These are phyloP conservation scores for Microdochium trichocladiopsis DNA, from an alignment of 2,329 filamentous ascomycete species.

Conservation along the genomic window DNA sequence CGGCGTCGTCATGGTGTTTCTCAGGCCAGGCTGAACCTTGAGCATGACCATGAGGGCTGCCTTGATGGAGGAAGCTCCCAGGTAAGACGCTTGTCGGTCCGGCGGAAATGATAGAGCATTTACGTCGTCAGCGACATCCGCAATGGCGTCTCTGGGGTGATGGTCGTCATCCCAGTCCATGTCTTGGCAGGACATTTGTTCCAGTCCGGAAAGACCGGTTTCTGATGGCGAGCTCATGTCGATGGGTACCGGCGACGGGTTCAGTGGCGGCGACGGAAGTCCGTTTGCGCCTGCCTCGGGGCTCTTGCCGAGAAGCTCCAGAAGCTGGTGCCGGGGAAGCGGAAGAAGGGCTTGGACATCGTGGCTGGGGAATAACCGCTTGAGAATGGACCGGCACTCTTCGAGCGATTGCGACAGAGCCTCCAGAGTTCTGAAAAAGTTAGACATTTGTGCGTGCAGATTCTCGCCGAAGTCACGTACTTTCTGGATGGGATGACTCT, in stretches of 20 bases:
- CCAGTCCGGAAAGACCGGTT: slow-evolving; percentile 43
- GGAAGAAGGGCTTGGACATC: slow-evolving; percentile 43
- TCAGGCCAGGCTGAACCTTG: slow-evolving; percentile 42
- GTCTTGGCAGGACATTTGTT: slow-evolving; percentile 61
- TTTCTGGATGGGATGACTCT: slow-evolving; percentile 72
- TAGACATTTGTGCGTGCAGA: slow-evolving; percentile 6
- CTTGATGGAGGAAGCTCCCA: slow-evolving; percentile 69
- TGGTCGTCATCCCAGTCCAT: slow-evolving; percentile 62
- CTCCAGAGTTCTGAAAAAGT: slow-evolving; percentile 43
- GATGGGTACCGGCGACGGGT: slow-evolving; percentile 38
- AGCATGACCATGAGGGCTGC: slow-evolving; percentile 67
- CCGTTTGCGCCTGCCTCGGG: slow-evolving; percentile 30
- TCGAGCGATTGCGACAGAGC: slow-evolving; percentile 58
- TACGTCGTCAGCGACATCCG: slow-evolving; percentile 63
- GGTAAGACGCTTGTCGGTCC: slow-evolving; percentile 57
- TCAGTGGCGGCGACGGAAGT: slow-evolving; percentile 46
- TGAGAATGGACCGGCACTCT: slow-evolving; percentile 57
- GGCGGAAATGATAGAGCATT: slow-evolving; percentile 58
- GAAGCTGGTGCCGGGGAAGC: slow-evolving; percentile 52
- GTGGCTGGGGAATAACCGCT: slow-evolving; percentile 53
- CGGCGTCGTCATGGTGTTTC: slow-evolving; percentile 32
- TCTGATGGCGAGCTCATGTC: slow-evolving; percentile 45
- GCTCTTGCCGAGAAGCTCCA: slow-evolving; percentile 46
- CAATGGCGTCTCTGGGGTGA: slow-evolving; percentile 45
- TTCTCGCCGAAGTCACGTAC: slow-evolving; percentile 33